Conservation (phyloP, 2,329 filamentous ascomycete species). For the Sarocladiaceae sp. region DNA sequence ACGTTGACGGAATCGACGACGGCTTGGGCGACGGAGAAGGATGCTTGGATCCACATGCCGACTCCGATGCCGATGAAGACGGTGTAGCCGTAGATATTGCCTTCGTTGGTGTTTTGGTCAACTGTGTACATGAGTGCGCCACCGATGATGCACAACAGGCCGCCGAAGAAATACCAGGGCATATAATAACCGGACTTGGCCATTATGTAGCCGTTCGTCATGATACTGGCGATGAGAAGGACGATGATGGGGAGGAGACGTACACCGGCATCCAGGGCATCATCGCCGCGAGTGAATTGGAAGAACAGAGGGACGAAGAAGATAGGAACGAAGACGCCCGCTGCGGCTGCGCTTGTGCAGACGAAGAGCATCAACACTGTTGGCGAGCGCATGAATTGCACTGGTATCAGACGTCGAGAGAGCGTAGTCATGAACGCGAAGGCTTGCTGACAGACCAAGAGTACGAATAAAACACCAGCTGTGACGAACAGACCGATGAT, state of each 20-base stretch:
- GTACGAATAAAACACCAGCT: constrained; percentile 28
- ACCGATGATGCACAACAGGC: constrained; percentile 27
- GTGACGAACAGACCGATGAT: constrained; percentile 41
- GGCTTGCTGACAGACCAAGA: constrained; percentile 27
- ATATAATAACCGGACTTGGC: constrained; percentile 31
- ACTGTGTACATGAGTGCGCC: constrained; percentile 25
- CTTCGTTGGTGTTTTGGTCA: constrained; percentile 5
- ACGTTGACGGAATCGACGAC: constrained; percentile 23
- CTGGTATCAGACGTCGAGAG: no score
- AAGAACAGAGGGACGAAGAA: constrained; percentile 50
- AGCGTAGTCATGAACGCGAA: no score
- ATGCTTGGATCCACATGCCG: constrained; percentile 29
- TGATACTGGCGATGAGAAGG: constrained; percentile 26
- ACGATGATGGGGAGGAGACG: constrained; percentile 37
- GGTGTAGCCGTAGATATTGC: constrained; percentile 27
- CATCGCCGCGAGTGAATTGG: constrained; percentile 39
- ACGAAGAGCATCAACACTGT: no score
- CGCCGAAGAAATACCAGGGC: constrained; percentile 32
- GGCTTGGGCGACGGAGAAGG: constrained; percentile 30
- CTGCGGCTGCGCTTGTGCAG: no score
- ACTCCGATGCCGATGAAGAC: constrained; percentile 35
- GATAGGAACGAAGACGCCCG: constrained; percentile 27
- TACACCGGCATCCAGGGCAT: constrained; percentile 32
- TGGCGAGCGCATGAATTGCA: no score
- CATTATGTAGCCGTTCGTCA: constrained; percentile 32